These are phyloP conservation scores for Lepidium sativum DNA, from an alignment of 345 rosid genomes.

Conservation along the genomic window DNA sequence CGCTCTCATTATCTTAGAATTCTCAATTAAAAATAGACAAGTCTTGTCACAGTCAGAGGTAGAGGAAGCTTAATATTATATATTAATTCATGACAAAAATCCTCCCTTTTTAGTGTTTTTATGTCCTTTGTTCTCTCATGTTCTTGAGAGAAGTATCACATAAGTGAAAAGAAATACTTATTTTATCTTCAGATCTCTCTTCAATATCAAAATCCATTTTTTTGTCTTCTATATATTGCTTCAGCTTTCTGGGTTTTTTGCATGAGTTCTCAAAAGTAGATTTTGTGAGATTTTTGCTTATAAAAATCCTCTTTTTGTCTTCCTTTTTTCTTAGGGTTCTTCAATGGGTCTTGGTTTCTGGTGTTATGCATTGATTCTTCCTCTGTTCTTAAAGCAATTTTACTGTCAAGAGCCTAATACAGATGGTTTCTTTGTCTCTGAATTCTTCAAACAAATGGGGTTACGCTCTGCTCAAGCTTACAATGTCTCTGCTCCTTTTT, in stretches of 20 bases:
- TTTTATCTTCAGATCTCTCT: constrained; percentile 21
- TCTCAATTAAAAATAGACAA: constrained; percentile 3
- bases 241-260: constrained; percentile 6
- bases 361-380: constrained; percentile 44
- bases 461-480: constrained; percentile 28
- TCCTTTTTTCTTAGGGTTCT: background rate
- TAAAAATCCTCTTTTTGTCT: background rate
- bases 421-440: constrained; percentile 70
- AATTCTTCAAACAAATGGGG: constrained; percentile 60
- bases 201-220: background rate
- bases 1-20: background rate
- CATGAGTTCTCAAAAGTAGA: constrained; percentile 3
- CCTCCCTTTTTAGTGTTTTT: constrained; percentile 34
- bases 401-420: constrained; percentile 69
- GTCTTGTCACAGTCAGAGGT: constrained; percentile 11
- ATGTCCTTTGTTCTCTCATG: constrained; percentile 29
- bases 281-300: constrained; percentile 16
- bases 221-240: constrained; percentile 12
- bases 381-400: constrained; percentile 45
- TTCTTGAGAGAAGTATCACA: constrained; percentile 28
- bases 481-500: constrained; percentile 49
- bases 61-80: background rate
- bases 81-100: constrained; percentile 30
- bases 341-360: constrained; percentile 55
- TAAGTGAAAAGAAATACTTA: constrained; percentile 18